Conservation (phyloP, 1,284 basidiomycete genomes). For the Tilletia indica region DNA sequence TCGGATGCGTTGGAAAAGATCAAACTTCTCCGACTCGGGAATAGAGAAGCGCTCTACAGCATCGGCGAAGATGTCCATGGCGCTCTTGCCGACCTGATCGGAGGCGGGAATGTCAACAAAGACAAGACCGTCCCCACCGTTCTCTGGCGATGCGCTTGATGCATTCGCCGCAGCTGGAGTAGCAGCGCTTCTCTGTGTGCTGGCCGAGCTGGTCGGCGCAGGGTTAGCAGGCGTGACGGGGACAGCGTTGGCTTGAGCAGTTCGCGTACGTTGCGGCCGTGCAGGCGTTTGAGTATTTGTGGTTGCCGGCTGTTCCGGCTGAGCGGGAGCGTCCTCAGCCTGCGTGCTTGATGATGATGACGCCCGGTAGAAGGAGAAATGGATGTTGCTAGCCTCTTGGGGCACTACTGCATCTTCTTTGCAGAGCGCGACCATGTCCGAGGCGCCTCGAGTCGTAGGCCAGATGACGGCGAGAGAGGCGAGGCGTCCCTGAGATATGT, state of each 20-base stretch:
- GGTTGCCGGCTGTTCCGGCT: neutral
- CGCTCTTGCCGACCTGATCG: constrained; percentile 24
- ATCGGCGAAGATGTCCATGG: constrained; percentile 66
- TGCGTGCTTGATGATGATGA: constrained; percentile 19
- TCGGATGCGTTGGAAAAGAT: constrained; percentile 82
- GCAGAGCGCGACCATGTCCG: constrained; percentile 58
- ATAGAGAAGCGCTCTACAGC: constrained; percentile 71
- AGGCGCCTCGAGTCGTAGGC: constrained; percentile 51
- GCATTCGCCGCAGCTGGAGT: constrained; percentile 3
- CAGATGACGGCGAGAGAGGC: constrained; percentile 48
- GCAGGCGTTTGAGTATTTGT: constrained; percentile 7
- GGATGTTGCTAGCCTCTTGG: constrained; percentile 53
- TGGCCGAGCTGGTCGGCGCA: neutral
- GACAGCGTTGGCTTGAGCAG: neutral
- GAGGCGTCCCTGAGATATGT: constrained; percentile 43
- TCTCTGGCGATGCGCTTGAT: constrained; percentile 18
- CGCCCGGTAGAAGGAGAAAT: constrained; percentile 58
- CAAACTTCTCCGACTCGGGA: constrained; percentile 81
- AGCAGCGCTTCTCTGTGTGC: neutral
- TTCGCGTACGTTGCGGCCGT: neutral
- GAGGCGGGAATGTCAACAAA: constrained; percentile 38
- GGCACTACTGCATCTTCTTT: constrained; percentile 47
- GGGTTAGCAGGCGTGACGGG: constrained; percentile 8
- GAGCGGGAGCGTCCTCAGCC: constrained; percentile 23
- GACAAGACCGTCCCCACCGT: constrained; percentile 37